phyloP scores from a whole-genome alignment of 1,284 basidiomycete species.

The Sphagnurus paluster region DNA sequence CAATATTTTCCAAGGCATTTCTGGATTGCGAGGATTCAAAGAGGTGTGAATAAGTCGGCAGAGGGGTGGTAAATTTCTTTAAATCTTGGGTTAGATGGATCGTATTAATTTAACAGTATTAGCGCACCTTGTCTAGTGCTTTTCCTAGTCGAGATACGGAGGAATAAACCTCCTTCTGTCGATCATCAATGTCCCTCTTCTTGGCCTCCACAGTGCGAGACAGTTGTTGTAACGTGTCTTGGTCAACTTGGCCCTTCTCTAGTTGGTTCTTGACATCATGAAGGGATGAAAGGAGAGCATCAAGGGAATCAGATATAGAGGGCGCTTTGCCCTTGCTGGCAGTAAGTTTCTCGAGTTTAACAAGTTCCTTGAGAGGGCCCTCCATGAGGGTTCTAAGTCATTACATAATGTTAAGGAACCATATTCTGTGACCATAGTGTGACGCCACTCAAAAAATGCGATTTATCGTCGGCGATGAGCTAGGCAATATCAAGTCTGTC shows the following conservation, averaged over 20 bases:
- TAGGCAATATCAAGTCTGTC: conserved; percentile 68
- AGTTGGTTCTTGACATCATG: conserved; percentile 58
- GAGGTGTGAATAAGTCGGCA: conserved; percentile 70
- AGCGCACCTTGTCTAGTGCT: conserved; percentile 80
- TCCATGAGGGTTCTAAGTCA: conserved; percentile 50
- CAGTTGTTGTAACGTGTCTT: conserved; percentile 55
- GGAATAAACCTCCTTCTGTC: conserved; percentile 84
- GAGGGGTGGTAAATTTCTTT: conserved; percentile 68
- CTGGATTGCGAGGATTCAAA: conserved; percentile 64
- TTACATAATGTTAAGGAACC: conserved; percentile 13
- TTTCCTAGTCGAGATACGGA: conserved; percentile 80
- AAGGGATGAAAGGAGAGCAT: conserved; percentile 65
- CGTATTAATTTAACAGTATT: not conserved
- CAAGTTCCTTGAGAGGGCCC: conserved; percentile 68
- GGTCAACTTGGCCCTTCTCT: conserved; percentile 51
- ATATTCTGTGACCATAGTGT: not conserved
- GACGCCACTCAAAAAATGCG: conserved; percentile 43
- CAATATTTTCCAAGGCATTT: conserved; percentile 67
- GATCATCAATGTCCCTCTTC: conserved; percentile 86
- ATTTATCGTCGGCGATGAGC: conserved; percentile 72
- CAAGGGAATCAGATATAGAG: conserved; percentile 65
- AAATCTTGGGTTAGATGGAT: conserved; percentile 11
- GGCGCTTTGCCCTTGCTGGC: conserved; percentile 54
- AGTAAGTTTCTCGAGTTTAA: conserved; percentile 67
- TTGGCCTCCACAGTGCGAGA: conserved; percentile 60